Percentiles rank a stretch among this genome's conserved stretches.
phyloP scores from a whole-genome alignment of 129 eudicot species.

The Gnaphalium uliginosum region DNA sequence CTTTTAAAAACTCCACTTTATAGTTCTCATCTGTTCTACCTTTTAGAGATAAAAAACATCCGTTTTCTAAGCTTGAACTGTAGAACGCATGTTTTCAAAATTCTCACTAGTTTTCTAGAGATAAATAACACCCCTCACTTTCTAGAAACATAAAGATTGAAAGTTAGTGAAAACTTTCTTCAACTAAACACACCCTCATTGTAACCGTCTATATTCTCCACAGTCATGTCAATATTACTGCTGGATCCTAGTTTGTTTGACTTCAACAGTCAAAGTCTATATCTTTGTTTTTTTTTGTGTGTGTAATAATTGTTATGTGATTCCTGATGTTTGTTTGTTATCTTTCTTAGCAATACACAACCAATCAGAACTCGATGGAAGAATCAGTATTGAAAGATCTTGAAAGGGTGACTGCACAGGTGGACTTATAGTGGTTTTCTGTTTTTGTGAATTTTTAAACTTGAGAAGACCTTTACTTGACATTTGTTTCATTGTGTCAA shows the following conservation, averaged over 20 bases:
- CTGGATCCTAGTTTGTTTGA: constrained; percentile 19
- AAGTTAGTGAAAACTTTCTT: too few species aligned
- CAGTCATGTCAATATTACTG: not conserved
- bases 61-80: too few species aligned
- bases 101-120: too few species aligned
- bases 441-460: not conserved
- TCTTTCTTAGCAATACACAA: constrained; percentile 22
- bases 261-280: constrained; percentile 19
- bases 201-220: not conserved
- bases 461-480: constrained; percentile 6
- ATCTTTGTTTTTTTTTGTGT: not conserved
- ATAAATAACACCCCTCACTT: too few species aligned
- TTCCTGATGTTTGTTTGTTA: constrained; percentile 25
- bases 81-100: too few species aligned
- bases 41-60: too few species aligned
- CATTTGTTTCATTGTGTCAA: constrained; percentile 10
- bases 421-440: constrained; percentile 20
- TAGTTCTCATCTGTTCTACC: too few species aligned
- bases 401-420: constrained; percentile 59
- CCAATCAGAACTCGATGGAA: constrained; percentile 46
- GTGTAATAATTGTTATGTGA: not conserved
- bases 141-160: too few species aligned
- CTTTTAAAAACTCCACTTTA: too few species aligned
- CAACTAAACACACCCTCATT: too few species aligned
- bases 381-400: constrained; percentile 58